phyloP scores from a whole-genome alignment of 257 asterid genomes.

The Perilla frutescens region DNA sequence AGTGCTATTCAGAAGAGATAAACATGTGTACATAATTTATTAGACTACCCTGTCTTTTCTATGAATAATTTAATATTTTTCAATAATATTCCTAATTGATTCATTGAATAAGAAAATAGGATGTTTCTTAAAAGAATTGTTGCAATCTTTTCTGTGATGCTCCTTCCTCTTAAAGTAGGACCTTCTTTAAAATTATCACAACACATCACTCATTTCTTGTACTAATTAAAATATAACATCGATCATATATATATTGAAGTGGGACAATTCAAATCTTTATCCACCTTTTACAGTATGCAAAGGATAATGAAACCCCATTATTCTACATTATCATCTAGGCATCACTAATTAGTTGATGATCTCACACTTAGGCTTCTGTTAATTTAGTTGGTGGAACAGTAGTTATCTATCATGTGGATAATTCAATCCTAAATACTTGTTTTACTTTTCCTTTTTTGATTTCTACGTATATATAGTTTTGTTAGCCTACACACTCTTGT shows the following conservation, averaged over 20 bases:
- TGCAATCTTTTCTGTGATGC: slow-evolving; percentile 15
- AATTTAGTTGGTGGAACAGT: slow-evolving; percentile 44
- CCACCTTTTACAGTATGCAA: slow-evolving; percentile 8
- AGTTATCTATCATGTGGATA: slow-evolving; percentile 38
- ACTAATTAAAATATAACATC: slow-evolving; percentile 15
- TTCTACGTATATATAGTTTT: too few relatives aligned
- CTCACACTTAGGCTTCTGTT: slow-evolving; percentile 33
- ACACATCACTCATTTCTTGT: slow-evolving; percentile 29
- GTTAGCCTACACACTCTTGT: too few relatives aligned
- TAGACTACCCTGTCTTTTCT: background rate
- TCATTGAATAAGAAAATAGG: slow-evolving; percentile 20
- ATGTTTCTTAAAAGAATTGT: slow-evolving; percentile 1
- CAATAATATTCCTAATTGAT: slow-evolving; percentile 5
- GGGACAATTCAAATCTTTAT: slow-evolving; percentile 33
- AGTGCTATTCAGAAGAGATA: background rate
- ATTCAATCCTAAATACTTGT: slow-evolving; percentile 1
- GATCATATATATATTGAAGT: slow-evolving; percentile 14
- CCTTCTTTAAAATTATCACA: slow-evolving; percentile 22
- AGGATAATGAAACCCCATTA: slow-evolving; percentile 35
- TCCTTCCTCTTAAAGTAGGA: slow-evolving; percentile 22
- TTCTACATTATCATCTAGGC: slow-evolving; percentile 54
- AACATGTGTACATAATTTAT: background rate
- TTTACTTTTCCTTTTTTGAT: background rate
- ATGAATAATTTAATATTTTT: background rate
- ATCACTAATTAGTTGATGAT: slow-evolving; percentile 33